phyloP scores from a whole-genome alignment of 192 early-diverging fungal genomes.

The Neocallimastix lanati region DNA sequence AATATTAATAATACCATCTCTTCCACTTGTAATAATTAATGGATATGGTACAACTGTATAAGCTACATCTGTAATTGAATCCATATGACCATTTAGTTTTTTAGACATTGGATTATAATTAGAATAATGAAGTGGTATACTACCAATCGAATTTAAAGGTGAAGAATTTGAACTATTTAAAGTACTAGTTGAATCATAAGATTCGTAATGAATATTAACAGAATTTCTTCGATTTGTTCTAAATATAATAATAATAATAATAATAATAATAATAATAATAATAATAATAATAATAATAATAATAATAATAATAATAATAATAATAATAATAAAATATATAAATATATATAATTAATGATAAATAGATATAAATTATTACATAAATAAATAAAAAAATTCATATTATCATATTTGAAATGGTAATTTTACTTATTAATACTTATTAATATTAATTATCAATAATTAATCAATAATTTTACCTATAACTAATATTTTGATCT shows the following conservation, averaged over 20 bases:
- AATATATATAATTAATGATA: too few species aligned
- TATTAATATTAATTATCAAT: too few species aligned
- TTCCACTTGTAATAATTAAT: constrained; percentile 53
- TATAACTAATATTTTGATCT: background rate
- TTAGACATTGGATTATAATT: constrained; percentile 20
- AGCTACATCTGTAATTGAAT: constrained; percentile 50
- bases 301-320: too few species aligned
- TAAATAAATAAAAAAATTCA: too few species aligned
- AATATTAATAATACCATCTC: constrained; percentile 64
- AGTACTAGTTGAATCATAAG: background rate
- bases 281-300: too few species aligned
- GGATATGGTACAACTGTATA: constrained; percentile 49
- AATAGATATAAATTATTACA: too few species aligned
- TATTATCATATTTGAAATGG: too few species aligned
- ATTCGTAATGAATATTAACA: background rate
- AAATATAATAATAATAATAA: too few species aligned
- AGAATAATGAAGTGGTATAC: constrained; percentile 11
- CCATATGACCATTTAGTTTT: constrained; percentile 41
- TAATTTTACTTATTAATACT: too few species aligned
- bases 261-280: too few species aligned
- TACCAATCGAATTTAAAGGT: background rate
- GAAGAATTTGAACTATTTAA: background rate
- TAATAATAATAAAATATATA: too few species aligned
- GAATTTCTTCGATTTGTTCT: background rate
- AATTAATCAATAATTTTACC: too few species aligned